phyloP scores from a whole-genome alignment of 148 eudicot species.

The Silene conica region DNA sequence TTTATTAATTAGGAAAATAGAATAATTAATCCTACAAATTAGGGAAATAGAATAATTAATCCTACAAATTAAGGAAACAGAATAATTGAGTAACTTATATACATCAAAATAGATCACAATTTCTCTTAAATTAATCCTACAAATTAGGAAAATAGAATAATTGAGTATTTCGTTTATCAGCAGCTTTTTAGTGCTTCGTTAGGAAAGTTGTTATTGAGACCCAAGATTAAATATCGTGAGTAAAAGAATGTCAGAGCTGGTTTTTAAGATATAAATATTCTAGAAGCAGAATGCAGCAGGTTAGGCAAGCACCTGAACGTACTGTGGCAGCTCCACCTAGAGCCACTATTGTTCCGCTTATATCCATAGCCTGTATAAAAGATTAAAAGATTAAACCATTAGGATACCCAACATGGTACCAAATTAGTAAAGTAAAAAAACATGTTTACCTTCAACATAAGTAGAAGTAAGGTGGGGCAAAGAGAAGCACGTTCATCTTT shows the following conservation, averaged over 20 bases:
- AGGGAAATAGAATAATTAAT: no score
- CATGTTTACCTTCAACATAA: conserved; percentile 70
- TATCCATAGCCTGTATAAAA: conserved; percentile 87
- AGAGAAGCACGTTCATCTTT: conserved; percentile 98
- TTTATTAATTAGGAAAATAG: no score
- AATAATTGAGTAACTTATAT: no score
- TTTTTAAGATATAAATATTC: background rate
- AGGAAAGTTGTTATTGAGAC: no score
- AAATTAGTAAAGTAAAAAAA: conserved; percentile 1
- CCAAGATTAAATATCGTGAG: no score
- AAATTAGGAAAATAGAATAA: no score
- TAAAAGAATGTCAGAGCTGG: conserved; percentile 1
- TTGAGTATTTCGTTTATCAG: no score
- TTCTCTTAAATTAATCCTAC: no score
- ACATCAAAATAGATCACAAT: no score
- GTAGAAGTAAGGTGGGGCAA: conserved; percentile 81
- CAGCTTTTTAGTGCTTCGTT: no score
- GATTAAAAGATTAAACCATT: conserved; percentile 15
- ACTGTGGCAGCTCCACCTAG: conserved; percentile 81
- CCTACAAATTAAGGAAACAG: no score
- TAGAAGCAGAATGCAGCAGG: conserved; percentile 8
- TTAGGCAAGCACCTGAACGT: conserved; percentile 69
- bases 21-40: no score
- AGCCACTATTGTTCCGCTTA: conserved; percentile 73
- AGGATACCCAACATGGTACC: background rate